phyloP scores from a whole-genome alignment of 352 stramenopile genomes.

The Thraustotheca clavata region DNA sequence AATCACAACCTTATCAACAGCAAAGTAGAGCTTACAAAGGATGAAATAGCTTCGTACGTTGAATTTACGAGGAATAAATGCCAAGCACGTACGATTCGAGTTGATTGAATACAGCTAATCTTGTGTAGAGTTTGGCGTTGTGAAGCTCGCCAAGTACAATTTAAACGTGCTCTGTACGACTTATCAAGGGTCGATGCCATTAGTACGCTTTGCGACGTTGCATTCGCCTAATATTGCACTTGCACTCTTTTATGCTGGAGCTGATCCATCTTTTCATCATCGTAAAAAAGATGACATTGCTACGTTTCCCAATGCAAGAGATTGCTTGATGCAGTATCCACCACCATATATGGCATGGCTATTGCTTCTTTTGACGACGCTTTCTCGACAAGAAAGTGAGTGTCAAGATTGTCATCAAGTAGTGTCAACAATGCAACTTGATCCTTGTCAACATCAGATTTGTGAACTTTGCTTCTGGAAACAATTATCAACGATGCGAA shows the following conservation, averaged over 20 bases:
- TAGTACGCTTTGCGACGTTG: constrained; percentile 9
- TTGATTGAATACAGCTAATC: neutral
- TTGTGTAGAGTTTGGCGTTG: constrained; percentile 19
- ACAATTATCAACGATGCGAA: neutral
- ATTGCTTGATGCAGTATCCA: constrained; percentile 6
- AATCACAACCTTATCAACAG: constrained; percentile 2
- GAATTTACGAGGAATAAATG: constrained; percentile 11
- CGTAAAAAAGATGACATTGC: neutral
- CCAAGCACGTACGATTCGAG: constrained; percentile 1
- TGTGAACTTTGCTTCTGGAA: constrained; percentile 14
- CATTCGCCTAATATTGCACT: constrained; percentile 11
- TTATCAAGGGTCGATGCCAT: neutral
- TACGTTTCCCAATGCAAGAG: neutral
- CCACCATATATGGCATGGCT: constrained; percentile 16
- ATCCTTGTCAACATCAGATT: constrained; percentile 6
- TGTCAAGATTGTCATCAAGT: neutral
- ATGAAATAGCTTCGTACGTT: constrained; percentile 9
- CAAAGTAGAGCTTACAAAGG: neutral
- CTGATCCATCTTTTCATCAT: constrained; percentile 15
- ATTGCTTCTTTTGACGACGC: neutral
- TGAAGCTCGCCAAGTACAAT: constrained; percentile 22
- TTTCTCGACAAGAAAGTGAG: neutral
- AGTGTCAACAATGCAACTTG: neutral
- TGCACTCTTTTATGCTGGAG: constrained; percentile 13
- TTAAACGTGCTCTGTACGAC: constrained; percentile 9